These are phyloP conservation scores for Litsea cubeba DNA, from an alignment of 164 flowering plant genomes.

Conservation along the genomic window DNA sequence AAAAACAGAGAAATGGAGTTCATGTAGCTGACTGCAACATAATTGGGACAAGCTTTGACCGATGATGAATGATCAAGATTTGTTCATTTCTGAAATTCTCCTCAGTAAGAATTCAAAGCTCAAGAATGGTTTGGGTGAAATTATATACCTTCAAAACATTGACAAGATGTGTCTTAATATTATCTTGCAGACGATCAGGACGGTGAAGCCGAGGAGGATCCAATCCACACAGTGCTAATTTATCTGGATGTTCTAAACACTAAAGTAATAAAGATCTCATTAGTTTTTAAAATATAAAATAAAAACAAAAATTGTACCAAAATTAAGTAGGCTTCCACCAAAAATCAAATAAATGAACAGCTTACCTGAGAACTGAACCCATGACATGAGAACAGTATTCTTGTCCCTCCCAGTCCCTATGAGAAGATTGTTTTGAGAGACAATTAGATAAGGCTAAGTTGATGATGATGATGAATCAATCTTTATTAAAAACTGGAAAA, in stretches of 20 bases:
- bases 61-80: too few relatives aligned
- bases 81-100: too few relatives aligned
- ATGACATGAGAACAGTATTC: conserved; percentile 66
- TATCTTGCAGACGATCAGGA: conserved; percentile 77
- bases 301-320: not conserved
- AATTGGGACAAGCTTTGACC: too few relatives aligned
- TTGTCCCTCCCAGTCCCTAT: conserved; percentile 63
- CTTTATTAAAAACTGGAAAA: too few relatives aligned
- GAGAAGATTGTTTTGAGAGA: not conserved
- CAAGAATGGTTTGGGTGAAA: not conserved
- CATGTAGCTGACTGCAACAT: too few relatives aligned
- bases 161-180: conserved; percentile 43
- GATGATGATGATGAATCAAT: too few relatives aligned
- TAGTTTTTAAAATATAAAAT: not conserved
- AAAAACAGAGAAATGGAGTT: too few relatives aligned
- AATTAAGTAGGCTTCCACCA: not conserved
- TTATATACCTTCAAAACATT: conserved; percentile 64
- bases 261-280: conserved; percentile 15
- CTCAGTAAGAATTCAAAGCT: too few relatives aligned
- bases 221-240: conserved; percentile 71
- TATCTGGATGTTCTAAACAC: conserved; percentile 71
- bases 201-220: conserved; percentile 71
- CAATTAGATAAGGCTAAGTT: too few relatives aligned
- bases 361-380: conserved; percentile 52
- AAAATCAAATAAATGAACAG: not conserved